Conservation (phyloP, 768 basidiomycete genomes). For the Phanerochaete carnosa region DNA sequence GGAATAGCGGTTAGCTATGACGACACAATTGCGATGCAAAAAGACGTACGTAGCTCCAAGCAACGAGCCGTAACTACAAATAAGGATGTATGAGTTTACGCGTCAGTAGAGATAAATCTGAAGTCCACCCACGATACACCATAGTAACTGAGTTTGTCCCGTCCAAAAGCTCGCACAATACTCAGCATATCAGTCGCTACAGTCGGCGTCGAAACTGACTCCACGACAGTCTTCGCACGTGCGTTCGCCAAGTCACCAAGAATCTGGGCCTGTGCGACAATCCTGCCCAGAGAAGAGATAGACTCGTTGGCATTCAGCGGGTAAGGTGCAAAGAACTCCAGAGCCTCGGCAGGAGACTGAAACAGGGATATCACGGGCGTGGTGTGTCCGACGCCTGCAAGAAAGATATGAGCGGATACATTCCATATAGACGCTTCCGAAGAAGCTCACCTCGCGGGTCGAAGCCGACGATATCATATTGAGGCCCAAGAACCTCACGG, state of each 20-base stretch:
- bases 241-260: neutral
- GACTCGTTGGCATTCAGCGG: neutral
- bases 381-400: slow-evolving; percentile 1
- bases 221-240: neutral
- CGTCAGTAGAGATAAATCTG: neutral
- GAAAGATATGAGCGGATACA: neutral
- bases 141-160: slow-evolving; percentile 17
- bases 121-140: slow-evolving; percentile 15
- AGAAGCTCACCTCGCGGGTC: slow-evolving; percentile 28
- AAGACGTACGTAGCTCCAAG: slow-evolving; percentile 14
- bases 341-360: neutral
- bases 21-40: neutral
- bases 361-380: slow-evolving; percentile 3
- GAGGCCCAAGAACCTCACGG: slow-evolving; percentile 14
- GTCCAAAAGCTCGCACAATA: slow-evolving; percentile 14
- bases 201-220: slow-evolving; percentile 9
- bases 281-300: neutral
- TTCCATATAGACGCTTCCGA: neutral
- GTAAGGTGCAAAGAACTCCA: neutral
- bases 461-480: slow-evolving; percentile 27
- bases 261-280: neutral
- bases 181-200: slow-evolving; percentile 19
- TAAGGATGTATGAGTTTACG: neutral
- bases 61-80: slow-evolving; percentile 17
- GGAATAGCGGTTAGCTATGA: neutral